phyloP scores from a whole-genome alignment of 352 stramenopile species.

The Detonula confervacea region DNA sequence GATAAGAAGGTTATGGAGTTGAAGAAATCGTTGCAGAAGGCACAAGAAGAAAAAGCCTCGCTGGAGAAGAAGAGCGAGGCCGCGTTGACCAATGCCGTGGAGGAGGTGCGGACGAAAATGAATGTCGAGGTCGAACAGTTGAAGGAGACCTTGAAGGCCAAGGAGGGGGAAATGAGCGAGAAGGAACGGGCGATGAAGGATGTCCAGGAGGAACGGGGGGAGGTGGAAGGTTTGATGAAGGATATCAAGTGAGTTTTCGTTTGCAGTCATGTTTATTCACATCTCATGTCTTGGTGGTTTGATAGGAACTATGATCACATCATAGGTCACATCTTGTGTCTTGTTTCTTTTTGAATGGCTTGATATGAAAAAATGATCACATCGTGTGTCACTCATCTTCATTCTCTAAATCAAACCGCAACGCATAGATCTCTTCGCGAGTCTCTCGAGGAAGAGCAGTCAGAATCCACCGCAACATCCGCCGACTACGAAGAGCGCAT shows the following conservation, averaged over 20 bases:
- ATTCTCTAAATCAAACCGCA: neutral
- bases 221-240: conserved; percentile 42
- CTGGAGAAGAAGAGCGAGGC: neutral
- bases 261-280: conserved; percentile 4
- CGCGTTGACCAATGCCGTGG: conserved; percentile 9
- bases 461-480: conserved; percentile 17
- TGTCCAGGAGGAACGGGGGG: conserved; percentile 12
- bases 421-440: conserved; percentile 31
- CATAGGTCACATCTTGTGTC: neutral
- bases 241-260: conserved; percentile 44
- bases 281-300: neutral
- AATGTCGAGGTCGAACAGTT: no score
- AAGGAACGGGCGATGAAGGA: conserved; percentile 18
- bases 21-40: conserved; percentile 21
- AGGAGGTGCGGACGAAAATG: conserved; percentile 34
- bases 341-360: neutral
- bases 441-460: conserved; percentile 38
- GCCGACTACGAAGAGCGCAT: conserved; percentile 37
- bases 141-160: no score
- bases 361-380: neutral
- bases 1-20: conserved; percentile 35
- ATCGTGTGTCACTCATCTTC: neutral
- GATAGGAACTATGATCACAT: neutral
- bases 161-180: conserved; percentile 36
- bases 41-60: conserved; percentile 14